These are phyloP conservation scores for Inosperma sp. DNA, from an alignment of 768 basidiomycete genomes.

Conservation along the genomic window DNA sequence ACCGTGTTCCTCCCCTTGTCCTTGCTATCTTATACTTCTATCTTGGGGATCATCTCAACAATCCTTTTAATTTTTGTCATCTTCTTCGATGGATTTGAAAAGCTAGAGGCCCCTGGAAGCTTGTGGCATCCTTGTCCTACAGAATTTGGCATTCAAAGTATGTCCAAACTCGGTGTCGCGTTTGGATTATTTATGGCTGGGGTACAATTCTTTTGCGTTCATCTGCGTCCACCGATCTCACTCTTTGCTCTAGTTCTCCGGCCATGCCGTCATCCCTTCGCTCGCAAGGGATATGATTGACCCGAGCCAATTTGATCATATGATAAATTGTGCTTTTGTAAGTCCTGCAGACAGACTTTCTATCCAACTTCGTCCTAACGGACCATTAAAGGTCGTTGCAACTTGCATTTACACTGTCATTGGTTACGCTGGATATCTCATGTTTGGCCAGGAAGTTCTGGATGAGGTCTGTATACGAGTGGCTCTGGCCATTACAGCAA, in stretches of 20 bases:
- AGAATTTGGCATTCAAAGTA: slow-evolving; percentile 46
- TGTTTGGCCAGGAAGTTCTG: slow-evolving; percentile 80
- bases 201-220: slow-evolving; percentile 37
- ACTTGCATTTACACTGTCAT: slow-evolving; percentile 62
- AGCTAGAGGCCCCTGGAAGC: slow-evolving; percentile 71
- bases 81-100: slow-evolving; percentile 76
- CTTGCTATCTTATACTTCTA: slow-evolving; percentile 82
- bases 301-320: slow-evolving; percentile 71
- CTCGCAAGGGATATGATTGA: slow-evolving; percentile 86
- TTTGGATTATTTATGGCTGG: slow-evolving; percentile 93
- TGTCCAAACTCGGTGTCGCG: slow-evolving; percentile 64
- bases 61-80: slow-evolving; percentile 71
- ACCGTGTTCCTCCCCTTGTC: slow-evolving; percentile 83
- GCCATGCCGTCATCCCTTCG: slow-evolving; percentile 89
- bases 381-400: slow-evolving; percentile 46
- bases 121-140: slow-evolving; percentile 75
- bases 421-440: slow-evolving; percentile 80
- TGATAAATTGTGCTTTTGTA: slow-evolving; percentile 86
- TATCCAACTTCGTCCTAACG: background rate
- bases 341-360: slow-evolving; percentile 24
- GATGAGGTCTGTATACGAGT: slow-evolving; percentile 59
- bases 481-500: background rate
- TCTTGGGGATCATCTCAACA: slow-evolving; percentile 79
- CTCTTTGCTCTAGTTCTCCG: slow-evolving; percentile 58
- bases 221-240: background rate